Evolutionary conservation across 345 rosid species (phyloP).

Genomic region (Syzygium oleosum): DNA sequence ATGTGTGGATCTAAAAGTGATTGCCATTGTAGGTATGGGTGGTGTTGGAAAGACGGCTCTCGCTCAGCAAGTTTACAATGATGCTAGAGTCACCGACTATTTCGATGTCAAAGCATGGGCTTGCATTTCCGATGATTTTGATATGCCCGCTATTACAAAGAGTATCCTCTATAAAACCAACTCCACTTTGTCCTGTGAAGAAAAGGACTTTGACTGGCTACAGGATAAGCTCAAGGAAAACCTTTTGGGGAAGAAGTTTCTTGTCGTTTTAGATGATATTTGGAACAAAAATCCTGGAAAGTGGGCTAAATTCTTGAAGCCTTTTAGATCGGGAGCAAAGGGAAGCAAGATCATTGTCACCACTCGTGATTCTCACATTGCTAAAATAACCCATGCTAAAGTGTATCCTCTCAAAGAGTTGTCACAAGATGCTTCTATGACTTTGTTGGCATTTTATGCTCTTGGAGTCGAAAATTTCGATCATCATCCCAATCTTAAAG

Average conservation of each 20-base stretch:
- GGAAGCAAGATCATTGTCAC: not conserved
- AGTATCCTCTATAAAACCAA: not conserved
- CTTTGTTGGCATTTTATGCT: not conserved
- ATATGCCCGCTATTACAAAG: not conserved
- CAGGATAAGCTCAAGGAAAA: not conserved
- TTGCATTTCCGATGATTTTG: not conserved
- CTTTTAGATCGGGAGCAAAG: not conserved
- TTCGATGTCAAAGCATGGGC: not conserved
- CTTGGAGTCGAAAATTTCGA: not conserved
- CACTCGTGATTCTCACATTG: not conserved
- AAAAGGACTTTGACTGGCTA: not conserved
- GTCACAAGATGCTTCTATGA: not conserved
- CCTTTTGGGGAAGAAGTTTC: not conserved
- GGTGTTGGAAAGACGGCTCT: not conserved
- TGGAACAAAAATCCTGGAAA: not conserved
- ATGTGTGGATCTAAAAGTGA: rapidly evolving
- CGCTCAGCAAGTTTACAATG: not conserved
- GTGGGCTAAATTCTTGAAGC: not conserved
- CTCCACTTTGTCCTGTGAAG: not conserved
- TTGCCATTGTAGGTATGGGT: rapidly evolving
- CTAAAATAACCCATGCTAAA: not conserved
- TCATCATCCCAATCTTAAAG: not conserved
- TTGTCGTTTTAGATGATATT: not conserved
- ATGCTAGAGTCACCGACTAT: not conserved
- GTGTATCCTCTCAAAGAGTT: not conserved